Base-by-base conservation (phyloP, 2,329 filamentous ascomycete genomes). In the Claviceps africana region DNA sequence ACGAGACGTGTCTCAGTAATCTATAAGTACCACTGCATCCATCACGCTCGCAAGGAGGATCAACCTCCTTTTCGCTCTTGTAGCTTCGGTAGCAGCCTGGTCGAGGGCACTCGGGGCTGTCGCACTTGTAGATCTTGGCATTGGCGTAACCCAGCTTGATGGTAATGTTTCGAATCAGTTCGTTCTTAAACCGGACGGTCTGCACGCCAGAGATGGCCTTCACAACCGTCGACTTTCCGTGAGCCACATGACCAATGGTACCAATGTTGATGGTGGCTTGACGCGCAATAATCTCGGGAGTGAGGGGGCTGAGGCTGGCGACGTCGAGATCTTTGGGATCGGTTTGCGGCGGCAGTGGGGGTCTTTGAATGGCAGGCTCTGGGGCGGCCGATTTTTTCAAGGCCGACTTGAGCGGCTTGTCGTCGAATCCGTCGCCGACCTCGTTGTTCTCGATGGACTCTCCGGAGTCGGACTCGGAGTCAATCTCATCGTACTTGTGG, bases 131-230 rank as follows among this genome's bases (percentile, higher is more conserved):
- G 70, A 98, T 90, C 74, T 98, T 97, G 63, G 93, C 93, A 71
- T 98, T 98, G 69, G 93, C 93, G 70, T 98, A 98, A 68, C 93
- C 93, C 64, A 98, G 81, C 82, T 98, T 98, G 78, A 98, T 98
- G 64, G 93, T 98, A 66, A 98, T 98, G 72, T 98, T 98, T 66
- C 93, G 81, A 74, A 97, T 94, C 73, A 96, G 75, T 74, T 98
- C 93, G 76, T 97, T 98, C 85, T 98, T 98, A 79, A 98, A 98
- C 61, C 93, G 83, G 66, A 98, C 93, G 19, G 93, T 98, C 79
- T 98, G 93, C 58, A 98, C 93, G 57, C 93, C 93, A 1, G 93
- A 97, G 64, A 98, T 97, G 63, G 93, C 93, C 79, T 98, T 98
- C 63, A 98, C 93, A 49, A 98, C 93, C 22, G 93, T 98, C 56